Evolutionary conservation across 2,329 filamentous ascomycete genomes (phyloP).

Genomic region (Periconia sp.): DNA sequence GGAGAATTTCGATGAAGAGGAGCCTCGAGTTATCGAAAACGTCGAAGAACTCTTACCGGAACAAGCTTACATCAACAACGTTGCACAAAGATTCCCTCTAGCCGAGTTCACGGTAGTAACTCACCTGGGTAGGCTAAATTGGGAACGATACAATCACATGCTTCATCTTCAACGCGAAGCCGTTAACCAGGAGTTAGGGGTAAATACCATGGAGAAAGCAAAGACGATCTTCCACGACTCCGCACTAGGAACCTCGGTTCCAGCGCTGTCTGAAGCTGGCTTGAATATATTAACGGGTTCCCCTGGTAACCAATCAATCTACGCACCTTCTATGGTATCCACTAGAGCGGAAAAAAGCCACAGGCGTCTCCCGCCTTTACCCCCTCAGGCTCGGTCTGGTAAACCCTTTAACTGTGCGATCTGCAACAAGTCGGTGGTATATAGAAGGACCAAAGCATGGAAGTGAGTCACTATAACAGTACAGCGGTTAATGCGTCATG

Average conservation of each 20-base stretch:
- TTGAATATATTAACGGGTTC: background rate
- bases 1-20: conserved; percentile 2
- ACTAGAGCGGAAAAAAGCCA: background rate
- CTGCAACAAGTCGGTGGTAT: conserved; percentile 1
- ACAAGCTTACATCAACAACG: conserved; percentile 6
- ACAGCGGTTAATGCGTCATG: no score
- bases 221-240: conserved; percentile 2
- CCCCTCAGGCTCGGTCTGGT: background rate
- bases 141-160: conserved; percentile 9
- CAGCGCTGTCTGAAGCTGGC: conserved; percentile 1
- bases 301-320: background rate
- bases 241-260: background rate
- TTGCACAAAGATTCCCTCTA: conserved; percentile 7
- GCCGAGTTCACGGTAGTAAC: conserved; percentile 2
- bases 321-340: conserved; percentile 2
- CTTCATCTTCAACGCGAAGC: conserved; percentile 4
- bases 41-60: conserved; percentile 2
- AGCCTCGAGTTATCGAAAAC: conserved; percentile 4
- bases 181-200: background rate
- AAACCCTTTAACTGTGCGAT: background rate
- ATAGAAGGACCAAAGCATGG: background rate
- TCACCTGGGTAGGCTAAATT: conserved; percentile 6
- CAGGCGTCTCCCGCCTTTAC: background rate
- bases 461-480: conserved; percentile 1
- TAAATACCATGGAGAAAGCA: background rate